A percentile compares a stretch with the other conserved stretches of the same genome.
Conservation (phyloP, 1,284 basidiomycete genomes). For the Leccinum angustisporum region DNA sequence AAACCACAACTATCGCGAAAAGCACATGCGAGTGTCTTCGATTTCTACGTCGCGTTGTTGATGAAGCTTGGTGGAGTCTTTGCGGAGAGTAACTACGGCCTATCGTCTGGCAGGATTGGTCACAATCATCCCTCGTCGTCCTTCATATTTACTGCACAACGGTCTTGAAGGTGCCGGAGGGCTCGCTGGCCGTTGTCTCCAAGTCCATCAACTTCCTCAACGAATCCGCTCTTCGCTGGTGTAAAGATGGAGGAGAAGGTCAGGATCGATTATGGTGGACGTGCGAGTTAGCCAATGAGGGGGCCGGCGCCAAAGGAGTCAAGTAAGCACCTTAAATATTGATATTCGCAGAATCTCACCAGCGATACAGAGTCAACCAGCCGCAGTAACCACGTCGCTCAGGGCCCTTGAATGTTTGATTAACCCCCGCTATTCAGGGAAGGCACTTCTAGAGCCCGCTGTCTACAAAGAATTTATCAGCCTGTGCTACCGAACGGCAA, state of each 20-base stretch:
- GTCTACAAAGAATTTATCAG: constrained; percentile 91
- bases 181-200: no score
- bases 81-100: constrained; percentile 81
- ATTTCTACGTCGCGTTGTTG: constrained; percentile 84
- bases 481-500: constrained; percentile 85
- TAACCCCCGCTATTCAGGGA: constrained; percentile 77
- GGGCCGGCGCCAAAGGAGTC: no score
- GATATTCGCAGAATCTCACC: no score
- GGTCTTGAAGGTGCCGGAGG: no score
- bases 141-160: no score
- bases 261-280: no score
- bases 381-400: constrained; percentile 71
- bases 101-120: constrained; percentile 88
- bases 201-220: no score
- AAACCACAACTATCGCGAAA: constrained; percentile 68
- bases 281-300: no score
- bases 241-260: no score
- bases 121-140: constrained; percentile 81
- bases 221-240: no score
- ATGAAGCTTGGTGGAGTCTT: constrained; percentile 75
- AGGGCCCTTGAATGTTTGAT: constrained; percentile 81
- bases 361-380: no score
- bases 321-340: no score
- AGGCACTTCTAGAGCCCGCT: constrained; percentile 73
- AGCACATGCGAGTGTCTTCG: constrained; percentile 82